Conservation (phyloP, 495 filamentous ascomycete species). For the Penicillium coffeae region DNA sequence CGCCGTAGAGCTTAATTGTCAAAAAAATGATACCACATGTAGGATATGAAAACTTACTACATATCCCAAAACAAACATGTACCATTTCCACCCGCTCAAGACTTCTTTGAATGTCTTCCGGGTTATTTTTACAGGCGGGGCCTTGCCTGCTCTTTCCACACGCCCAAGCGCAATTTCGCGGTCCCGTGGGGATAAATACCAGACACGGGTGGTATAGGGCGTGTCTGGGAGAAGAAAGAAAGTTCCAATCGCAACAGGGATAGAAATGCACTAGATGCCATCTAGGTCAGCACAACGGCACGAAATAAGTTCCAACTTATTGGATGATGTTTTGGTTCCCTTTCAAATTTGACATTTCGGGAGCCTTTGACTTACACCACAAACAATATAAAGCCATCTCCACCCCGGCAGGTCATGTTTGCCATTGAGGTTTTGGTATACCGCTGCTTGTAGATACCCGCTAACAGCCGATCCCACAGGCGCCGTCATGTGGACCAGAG, state of each 20-base stretch:
- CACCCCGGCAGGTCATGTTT: slow-evolving; percentile 16
- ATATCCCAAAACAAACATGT: too few relatives aligned
- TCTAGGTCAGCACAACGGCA: not conserved
- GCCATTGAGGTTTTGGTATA: slow-evolving; percentile 18
- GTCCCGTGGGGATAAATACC: slow-evolving; percentile 22
- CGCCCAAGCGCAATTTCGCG: slow-evolving; percentile 16
- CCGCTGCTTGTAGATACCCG: slow-evolving; percentile 20
- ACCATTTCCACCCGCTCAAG: too few relatives aligned
- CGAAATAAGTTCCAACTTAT: too few relatives aligned
- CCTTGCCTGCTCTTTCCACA: slow-evolving; percentile 19
- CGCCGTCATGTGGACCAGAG: slow-evolving; percentile 16
- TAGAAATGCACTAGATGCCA: slow-evolving; percentile 11
- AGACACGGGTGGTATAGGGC: slow-evolving; percentile 14
- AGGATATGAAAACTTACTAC: too few relatives aligned
- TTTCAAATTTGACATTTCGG: too few relatives aligned
- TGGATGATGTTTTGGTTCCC: too few relatives aligned
- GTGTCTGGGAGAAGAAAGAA: slow-evolving; percentile 15
- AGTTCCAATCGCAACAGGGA: slow-evolving; percentile 14
- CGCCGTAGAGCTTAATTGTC: too few relatives aligned
- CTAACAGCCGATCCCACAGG: slow-evolving; percentile 14
- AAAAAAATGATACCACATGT: too few relatives aligned
- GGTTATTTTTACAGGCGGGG: slow-evolving; percentile 22
- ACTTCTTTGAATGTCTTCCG: slow-evolving; percentile 1
- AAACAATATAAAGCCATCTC: slow-evolving; percentile 21
- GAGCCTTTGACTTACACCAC: slow-evolving; percentile 7